phyloP scores from a whole-genome alignment of 306 rosid species.

The Cucurbita ficifolia region DNA sequence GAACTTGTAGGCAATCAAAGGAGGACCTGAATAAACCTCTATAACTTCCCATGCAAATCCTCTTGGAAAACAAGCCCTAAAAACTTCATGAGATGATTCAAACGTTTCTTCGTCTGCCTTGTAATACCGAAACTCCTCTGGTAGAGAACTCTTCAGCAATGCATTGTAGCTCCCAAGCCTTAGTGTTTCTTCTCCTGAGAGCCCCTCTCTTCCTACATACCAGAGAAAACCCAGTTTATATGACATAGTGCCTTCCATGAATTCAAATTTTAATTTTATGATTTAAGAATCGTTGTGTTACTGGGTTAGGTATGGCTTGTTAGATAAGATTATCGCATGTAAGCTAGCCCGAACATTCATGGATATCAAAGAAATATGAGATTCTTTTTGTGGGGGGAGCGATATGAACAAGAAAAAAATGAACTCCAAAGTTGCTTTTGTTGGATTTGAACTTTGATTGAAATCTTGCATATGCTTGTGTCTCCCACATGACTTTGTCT shows the following conservation, averaged over 20 bases:
- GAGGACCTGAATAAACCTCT: constrained; percentile 50
- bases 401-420: background rate
- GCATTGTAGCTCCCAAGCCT: constrained; percentile 53
- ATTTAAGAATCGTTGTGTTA: background rate
- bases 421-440: background rate
- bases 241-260: background rate
- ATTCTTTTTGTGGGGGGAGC: background rate
- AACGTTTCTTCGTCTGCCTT: constrained; percentile 52
- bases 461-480: background rate
- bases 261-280: background rate
- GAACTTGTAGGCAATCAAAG: constrained; percentile 53
- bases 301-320: background rate
- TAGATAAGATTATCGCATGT: background rate
- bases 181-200: constrained; percentile 47
- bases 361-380: too few relatives aligned
- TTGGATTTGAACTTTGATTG: background rate
- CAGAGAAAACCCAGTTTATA: background rate
- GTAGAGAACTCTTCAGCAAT: constrained; percentile 41
- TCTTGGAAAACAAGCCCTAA: constrained; percentile 46
- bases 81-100: constrained; percentile 56
- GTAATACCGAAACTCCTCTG: constrained; percentile 33
- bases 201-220: constrained; percentile 41
- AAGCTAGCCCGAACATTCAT: background rate
- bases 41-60: constrained; percentile 89
- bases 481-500: background rate